A percentile compares a stretch with the other conserved stretches of the same genome.
These are phyloP conservation scores for Lanmaoa rubissima DNA, from an alignment of 768 basidiomycete genomes.

Conservation along the genomic window DNA sequence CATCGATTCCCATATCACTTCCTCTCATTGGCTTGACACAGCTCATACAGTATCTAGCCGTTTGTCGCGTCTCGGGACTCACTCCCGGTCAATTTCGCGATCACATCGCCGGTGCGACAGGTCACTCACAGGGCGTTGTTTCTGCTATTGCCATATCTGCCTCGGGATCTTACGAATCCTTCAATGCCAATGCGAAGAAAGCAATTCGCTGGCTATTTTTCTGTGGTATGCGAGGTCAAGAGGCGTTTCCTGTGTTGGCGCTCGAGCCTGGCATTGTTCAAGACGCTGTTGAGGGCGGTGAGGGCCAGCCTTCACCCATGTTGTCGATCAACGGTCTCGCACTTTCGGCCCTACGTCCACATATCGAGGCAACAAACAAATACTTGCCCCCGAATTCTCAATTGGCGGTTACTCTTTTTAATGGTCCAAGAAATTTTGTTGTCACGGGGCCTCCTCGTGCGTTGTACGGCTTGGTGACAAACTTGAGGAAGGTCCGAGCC, in stretches of 20 bases:
- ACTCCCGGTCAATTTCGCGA: constrained; percentile 78
- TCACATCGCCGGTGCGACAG: constrained; percentile 82
- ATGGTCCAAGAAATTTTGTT: constrained; percentile 88
- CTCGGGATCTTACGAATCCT: constrained; percentile 72
- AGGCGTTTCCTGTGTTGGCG: constrained; percentile 89
- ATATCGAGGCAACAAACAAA: constrained; percentile 84
- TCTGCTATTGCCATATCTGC: constrained; percentile 89
- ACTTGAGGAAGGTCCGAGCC: constrained; percentile 86
- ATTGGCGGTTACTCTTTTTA: constrained; percentile 85
- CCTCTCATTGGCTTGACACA: constrained; percentile 97
- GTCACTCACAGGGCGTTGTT: constrained; percentile 96
- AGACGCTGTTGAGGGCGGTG: constrained; percentile 88
- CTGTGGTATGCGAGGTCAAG: constrained; percentile 89
- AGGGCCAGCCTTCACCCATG: constrained; percentile 94
- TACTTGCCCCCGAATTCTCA: constrained; percentile 78
- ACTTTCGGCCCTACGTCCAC: constrained; percentile 72
- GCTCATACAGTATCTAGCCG: constrained; percentile 86
- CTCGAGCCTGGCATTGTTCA: constrained; percentile 85
- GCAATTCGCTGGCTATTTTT: constrained; percentile 92
- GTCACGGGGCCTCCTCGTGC: constrained; percentile 90
- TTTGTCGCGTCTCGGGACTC: constrained; percentile 70
- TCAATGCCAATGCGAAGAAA: constrained; percentile 73
- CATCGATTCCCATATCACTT: constrained; percentile 90
- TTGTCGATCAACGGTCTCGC: constrained; percentile 81
- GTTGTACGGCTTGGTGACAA: constrained; percentile 92